Percentiles rank a stretch among this genome's conserved stretches.
phyloP scores from a whole-genome alignment of 75 land plant species.

The Gnetum montanum region DNA sequence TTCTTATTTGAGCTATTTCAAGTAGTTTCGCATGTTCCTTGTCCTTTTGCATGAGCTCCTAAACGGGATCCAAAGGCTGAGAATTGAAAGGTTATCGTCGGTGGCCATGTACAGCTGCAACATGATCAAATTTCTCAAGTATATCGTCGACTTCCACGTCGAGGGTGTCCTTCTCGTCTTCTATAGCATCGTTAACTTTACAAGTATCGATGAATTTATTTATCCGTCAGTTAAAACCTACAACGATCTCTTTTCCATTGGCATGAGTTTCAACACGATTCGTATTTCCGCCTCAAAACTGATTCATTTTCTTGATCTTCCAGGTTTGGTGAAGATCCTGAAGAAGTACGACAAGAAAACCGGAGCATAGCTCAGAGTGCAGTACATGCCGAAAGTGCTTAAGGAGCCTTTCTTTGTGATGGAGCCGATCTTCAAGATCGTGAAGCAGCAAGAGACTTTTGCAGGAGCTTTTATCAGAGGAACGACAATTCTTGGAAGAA shows the following conservation, averaged over 20 bases:
- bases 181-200: constrained; percentile 72
- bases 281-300: no score
- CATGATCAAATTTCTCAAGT: constrained; percentile 37
- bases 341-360: constrained; percentile 81
- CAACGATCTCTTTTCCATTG: background rate
- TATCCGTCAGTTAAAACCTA: no score
- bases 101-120: constrained; percentile 22
- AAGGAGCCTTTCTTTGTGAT: constrained; percentile 65
- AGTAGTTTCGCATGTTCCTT: no score
- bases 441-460: constrained; percentile 68
- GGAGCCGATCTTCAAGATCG: constrained; percentile 54
- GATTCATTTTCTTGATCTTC: background rate
- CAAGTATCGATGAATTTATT: constrained; percentile 55
- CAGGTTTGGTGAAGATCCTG: constrained; percentile 71
- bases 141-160: constrained; percentile 67
- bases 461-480: no score
- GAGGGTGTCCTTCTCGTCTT: constrained; percentile 73
- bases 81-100: background rate
- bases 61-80: constrained; percentile 15
- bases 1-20: no score
- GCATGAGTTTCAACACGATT: background rate
- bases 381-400: constrained; percentile 67
- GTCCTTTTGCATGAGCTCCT: constrained; percentile 42
- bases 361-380: constrained; percentile 53
- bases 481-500: no score